Evolutionary conservation across 495 filamentous ascomycete species (phyloP).

Genomic region (Aspergillus conjunctus): DNA sequence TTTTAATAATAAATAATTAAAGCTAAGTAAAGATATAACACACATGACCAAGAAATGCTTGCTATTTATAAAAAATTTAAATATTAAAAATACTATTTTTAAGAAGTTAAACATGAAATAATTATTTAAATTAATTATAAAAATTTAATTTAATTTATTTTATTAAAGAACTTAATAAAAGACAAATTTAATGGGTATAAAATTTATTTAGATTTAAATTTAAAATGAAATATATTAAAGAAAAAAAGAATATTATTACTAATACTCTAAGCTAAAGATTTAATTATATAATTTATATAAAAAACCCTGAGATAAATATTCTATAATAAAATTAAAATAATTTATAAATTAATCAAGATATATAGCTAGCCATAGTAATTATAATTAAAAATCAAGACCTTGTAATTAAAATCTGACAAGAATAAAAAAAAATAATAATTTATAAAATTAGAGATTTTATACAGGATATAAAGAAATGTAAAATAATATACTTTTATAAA

Average conservation of each 20-base stretch:
- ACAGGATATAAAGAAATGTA: background rate
- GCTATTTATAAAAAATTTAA: slow-evolving; percentile 3
- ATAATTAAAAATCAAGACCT: too few species aligned
- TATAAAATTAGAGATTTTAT: background rate
- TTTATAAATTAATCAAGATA: too few species aligned
- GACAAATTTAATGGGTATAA: too few species aligned
- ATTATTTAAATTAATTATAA: slow-evolving; percentile 7
- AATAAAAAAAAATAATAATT: background rate
- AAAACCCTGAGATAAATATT: background rate
- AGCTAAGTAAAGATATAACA: background rate
- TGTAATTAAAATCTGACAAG: background rate
- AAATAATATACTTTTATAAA: background rate
- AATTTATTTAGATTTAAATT: background rate
- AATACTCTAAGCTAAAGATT: too few species aligned
- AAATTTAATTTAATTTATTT: background rate
- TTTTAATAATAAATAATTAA: background rate
- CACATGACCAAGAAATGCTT: background rate
- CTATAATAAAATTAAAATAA: too few species aligned
- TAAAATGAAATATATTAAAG: slow-evolving; percentile 1
- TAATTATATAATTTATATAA: background rate
- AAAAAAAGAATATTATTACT: background rate
- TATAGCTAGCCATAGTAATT: too few species aligned
- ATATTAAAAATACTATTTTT: slow-evolving; percentile 1
- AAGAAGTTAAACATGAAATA: background rate
- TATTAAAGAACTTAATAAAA: too few species aligned